Evolutionary conservation across 176 grass and related monocot genomes (phyloP).

Genomic region (Ensete glaucum): DNA sequence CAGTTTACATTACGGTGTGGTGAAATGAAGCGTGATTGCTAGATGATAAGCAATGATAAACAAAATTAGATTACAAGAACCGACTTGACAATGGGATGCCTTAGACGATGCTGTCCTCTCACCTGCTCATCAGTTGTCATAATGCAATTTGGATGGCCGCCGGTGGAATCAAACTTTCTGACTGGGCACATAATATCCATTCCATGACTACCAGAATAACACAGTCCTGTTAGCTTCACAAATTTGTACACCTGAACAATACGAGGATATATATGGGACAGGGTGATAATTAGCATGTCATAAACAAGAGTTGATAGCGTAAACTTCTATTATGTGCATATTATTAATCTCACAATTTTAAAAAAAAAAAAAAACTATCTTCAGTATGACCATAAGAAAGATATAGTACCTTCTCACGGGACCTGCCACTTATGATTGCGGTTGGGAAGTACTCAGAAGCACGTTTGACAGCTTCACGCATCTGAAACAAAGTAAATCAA

Average conservation of each 20-base stretch:
- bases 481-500: constrained; percentile 28
- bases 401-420: constrained; percentile 66
- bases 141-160: constrained; percentile 9
- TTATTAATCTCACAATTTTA: not conserved
- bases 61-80: too few relatives aligned
- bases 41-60: too few relatives aligned
- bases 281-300: constrained; percentile 10
- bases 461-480: constrained; percentile 63
- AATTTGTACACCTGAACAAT: constrained; percentile 63
- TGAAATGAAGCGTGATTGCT: not conserved
- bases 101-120: not conserved
- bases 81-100: too few relatives aligned
- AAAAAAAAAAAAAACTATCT: not conserved
- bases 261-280: not conserved
- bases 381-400: not conserved
- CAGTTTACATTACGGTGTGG: not conserved
- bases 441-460: constrained; percentile 68
- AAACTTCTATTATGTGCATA: too few relatives aligned
- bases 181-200: constrained; percentile 85
- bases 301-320: not conserved
- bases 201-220: constrained; percentile 92
- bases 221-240: constrained; percentile 73
- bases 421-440: constrained; percentile 87
- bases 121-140: constrained; percentile 31
- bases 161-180: constrained; percentile 29